Evolutionary conservation across 257 asterid species (phyloP), one percentile per base, ranked within the genome.

Genomic region (Nicotiana noctiflora): DNA sequence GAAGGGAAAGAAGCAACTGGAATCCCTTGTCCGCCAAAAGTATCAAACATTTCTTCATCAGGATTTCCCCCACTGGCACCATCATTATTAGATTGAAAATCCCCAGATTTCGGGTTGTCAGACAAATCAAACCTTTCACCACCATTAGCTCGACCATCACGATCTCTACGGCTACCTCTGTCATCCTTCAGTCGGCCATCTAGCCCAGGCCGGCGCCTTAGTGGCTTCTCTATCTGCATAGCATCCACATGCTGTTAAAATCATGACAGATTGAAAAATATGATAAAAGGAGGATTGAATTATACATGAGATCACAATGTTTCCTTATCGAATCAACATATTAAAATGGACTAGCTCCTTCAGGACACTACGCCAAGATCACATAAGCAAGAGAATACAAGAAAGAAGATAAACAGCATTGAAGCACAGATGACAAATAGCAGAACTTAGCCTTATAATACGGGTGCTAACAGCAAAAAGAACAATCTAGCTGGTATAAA

Each of bases 21-120:
- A 81, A 92, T 88, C 80, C 97, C 97, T 83, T 88, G 97, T 62
- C 95, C 97, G 40, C 92, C 90, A 83, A 89, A 92, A 75, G 93
- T 84, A 86, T 95, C 99, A 87, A 88, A 92, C 94, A 94, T 90
- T 34, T 85, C 83, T 77, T 93, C 98, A 72, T 96, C 98, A 9
- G 90, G 85, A 87, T 92, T 93, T 84, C 85, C 90, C 55, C 92
- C 95, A 61, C 82, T 64, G 81, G 74, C 80, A 66, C 88, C 93
- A 85, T 93, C 96, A 49, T 84, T 76, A 74, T 86, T 89, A 84
- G 86, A 80, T 80, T 81, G 86, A 82, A 89, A 92, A 82, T 94
- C 97, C 77, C 90, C 93, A 52, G 89, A 82, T 49, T 87, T 92
- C 17, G 90, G 85, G 79, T 93, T 91, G 34, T 93, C 97, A 67